A percentile compares a stretch with the other conserved stretches of the same genome.
Evolutionary conservation across 345 rosid genomes (phyloP).

Genomic region (Citrus unshiu): DNA sequence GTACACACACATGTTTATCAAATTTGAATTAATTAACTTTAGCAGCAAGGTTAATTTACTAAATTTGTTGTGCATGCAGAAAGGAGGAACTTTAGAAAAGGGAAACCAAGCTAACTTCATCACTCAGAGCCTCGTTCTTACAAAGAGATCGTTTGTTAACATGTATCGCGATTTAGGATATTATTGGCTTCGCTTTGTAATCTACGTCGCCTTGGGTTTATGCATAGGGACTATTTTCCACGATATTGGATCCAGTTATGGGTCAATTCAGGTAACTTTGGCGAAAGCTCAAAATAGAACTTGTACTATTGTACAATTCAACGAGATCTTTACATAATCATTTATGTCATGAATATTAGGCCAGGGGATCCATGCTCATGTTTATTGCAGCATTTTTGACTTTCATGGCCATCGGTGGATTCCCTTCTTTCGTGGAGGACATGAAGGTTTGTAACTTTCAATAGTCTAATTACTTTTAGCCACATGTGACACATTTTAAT

Average conservation of each 20-base stretch:
- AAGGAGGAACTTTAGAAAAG: slow-evolving; percentile 20
- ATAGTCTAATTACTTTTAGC: neutral
- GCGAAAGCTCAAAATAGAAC: neutral
- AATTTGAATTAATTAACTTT: neutral
- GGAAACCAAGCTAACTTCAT: slow-evolving; percentile 40
- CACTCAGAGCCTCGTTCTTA: slow-evolving; percentile 34
- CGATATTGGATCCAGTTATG: slow-evolving; percentile 36
- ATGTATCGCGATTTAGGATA: slow-evolving; percentile 66
- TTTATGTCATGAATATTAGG: slow-evolving; percentile 19
- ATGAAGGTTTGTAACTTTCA: slow-evolving; percentile 28
- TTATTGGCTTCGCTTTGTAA: slow-evolving; percentile 58
- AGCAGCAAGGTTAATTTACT: slow-evolving; percentile 23
- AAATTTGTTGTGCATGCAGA: slow-evolving; percentile 6
- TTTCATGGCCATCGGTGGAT: slow-evolving; percentile 54
- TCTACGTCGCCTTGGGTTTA: slow-evolving; percentile 43
- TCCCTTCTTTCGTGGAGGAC: slow-evolving; percentile 53
- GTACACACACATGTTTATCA: neutral
- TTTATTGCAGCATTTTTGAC: slow-evolving; percentile 45
- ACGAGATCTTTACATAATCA: neutral
- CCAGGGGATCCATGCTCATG: slow-evolving; percentile 46
- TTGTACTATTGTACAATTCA: no score
- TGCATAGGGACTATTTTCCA: slow-evolving; percentile 45
- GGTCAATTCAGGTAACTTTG: slow-evolving; percentile 50
- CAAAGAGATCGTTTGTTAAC: slow-evolving; percentile 47
- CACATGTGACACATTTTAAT: no score